phyloP scores from a whole-genome alignment of 257 asterid genomes.

The Nicotiana paniculata region DNA sequence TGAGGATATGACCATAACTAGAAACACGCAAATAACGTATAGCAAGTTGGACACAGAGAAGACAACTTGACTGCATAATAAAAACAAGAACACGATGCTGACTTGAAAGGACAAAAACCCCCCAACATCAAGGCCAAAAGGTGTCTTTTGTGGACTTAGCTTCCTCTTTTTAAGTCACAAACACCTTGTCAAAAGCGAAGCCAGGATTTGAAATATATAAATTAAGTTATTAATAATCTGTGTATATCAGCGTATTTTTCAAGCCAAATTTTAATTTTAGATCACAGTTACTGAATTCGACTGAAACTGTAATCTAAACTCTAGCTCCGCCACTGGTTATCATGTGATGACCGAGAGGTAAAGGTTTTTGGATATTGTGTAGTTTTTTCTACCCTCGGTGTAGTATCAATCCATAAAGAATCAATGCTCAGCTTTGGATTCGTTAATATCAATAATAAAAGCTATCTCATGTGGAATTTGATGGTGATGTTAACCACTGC shows the following conservation, averaged over 20 bases:
- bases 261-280: too few relatives aligned
- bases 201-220: too few relatives aligned
- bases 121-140: neutral
- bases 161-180: neutral
- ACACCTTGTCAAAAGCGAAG: neutral
- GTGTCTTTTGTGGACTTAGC: neutral
- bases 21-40: neutral
- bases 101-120: neutral
- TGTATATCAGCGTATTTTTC: too few relatives aligned
- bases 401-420: neutral
- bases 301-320: too few relatives aligned
- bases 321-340: too few relatives aligned
- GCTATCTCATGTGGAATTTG: constrained; percentile 5
- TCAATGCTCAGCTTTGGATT: neutral
- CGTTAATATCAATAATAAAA: neutral
- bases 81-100: constrained; percentile 2
- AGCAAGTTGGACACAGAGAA: neutral
- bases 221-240: too few relatives aligned
- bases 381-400: neutral
- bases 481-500: neutral
- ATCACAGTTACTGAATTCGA: too few relatives aligned
- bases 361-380: neutral
- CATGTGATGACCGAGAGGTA: neutral
- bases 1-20: neutral
- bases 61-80: neutral